Conservation (phyloP, 495 filamentous ascomycete species). For the Polyplosphaeria fusca region DNA sequence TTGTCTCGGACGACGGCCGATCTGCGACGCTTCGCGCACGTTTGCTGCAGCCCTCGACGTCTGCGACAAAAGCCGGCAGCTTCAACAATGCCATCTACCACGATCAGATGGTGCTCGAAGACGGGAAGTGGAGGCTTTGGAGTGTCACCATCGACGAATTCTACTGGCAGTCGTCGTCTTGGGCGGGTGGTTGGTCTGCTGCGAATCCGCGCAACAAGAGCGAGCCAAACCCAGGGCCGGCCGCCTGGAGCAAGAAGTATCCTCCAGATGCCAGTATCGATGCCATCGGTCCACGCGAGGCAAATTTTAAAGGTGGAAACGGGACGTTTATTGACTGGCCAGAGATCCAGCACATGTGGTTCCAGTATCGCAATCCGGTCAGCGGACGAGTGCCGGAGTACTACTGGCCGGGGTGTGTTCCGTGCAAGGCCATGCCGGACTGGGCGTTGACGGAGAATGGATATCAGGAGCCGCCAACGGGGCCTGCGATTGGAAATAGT, state of each 20-base stretch:
- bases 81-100: constrained; percentile 29
- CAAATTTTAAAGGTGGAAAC: constrained; percentile 10
- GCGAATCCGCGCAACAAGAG: constrained; percentile 11
- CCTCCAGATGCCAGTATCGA: constrained; percentile 15
- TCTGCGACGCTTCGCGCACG: constrained; percentile 23
- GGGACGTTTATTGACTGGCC: constrained; percentile 22
- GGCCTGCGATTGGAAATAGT: constrained; percentile 2
- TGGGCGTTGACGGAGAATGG: constrained; percentile 24
- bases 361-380: constrained; percentile 25
- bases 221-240: constrained; percentile 12
- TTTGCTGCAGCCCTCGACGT: constrained; percentile 19
- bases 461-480: constrained; percentile 23
- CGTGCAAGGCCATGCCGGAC: constrained; percentile 14
- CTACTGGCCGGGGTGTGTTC: constrained; percentile 27
- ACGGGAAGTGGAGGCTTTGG: constrained; percentile 27
- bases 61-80: constrained; percentile 6
- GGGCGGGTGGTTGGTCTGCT: constrained; percentile 21
- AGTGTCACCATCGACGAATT: constrained; percentile 29
- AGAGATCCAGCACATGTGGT: constrained; percentile 29
- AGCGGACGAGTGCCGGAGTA: constrained; percentile 21
- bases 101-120: constrained; percentile 26
- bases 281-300: constrained; percentile 15
- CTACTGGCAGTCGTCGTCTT: constrained; percentile 22
- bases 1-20: constrained; percentile 24
- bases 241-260: constrained; percentile 14